Evolutionary conservation across 1,139 yeast species (phyloP).

Genomic region (Suhomyces kunorum): DNA sequence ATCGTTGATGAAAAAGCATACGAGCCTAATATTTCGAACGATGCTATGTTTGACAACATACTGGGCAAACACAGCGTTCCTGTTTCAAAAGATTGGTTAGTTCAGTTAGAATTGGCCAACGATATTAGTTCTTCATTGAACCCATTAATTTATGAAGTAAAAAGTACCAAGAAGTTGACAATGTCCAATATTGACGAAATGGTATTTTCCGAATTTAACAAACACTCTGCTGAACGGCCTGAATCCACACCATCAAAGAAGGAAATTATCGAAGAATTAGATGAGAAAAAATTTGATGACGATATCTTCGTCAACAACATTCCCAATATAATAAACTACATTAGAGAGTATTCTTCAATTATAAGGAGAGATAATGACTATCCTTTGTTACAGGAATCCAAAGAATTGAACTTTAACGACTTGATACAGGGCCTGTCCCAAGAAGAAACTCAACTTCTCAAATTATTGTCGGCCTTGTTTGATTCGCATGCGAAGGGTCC

Average conservation of each 20-base stretch:
- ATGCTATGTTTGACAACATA: constrained; percentile 33
- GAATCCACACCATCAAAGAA: constrained; percentile 1
- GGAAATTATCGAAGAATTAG: constrained; percentile 14
- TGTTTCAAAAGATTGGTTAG: constrained; percentile 61
- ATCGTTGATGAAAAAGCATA: constrained; percentile 64
- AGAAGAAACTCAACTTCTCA: constrained; percentile 32
- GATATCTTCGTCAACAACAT: constrained; percentile 24
- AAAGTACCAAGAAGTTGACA: constrained; percentile 23
- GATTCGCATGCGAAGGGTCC: constrained; percentile 33
- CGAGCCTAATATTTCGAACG: constrained; percentile 58
- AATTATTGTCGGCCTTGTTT: constrained; percentile 58
- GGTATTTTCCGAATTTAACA: constrained; percentile 54
- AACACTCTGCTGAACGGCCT: constrained; percentile 19
- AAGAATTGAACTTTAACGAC: constrained; percentile 28
- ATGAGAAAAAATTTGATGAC: constrained; percentile 20
- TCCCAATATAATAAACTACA: constrained; percentile 21
- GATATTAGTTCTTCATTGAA: constrained; percentile 52
- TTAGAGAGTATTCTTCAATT: constrained; percentile 26
- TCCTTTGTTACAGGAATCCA: constrained; percentile 26
- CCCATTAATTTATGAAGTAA: constrained; percentile 26
- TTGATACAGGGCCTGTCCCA: constrained; percentile 19
- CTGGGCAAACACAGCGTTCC: constrained; percentile 43
- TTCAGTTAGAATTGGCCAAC: constrained; percentile 60
- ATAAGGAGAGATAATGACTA: constrained; percentile 25
- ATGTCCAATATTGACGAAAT: constrained; percentile 47